These are phyloP conservation scores for Cardamine chenopodiifolia DNA, from an alignment of 345 rosid species.

Conservation along the genomic window DNA sequence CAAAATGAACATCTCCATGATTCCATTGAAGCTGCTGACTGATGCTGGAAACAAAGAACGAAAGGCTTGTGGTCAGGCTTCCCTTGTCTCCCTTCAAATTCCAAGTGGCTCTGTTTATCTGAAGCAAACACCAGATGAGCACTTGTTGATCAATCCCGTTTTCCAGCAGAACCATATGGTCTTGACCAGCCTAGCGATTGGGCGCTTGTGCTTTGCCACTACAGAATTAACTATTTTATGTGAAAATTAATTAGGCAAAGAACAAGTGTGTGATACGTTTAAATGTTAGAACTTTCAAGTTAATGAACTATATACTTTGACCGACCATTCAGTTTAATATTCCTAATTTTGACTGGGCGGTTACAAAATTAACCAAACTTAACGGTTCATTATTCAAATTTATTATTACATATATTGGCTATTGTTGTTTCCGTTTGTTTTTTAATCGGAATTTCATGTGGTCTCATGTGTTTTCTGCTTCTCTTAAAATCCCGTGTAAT, in stretches of 20 bases:
- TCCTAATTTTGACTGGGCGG: constrained; percentile 4
- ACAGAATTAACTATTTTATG: neutral
- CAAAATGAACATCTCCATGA: constrained; percentile 94
- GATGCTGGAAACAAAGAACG: constrained; percentile 96
- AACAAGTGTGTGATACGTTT: neutral
- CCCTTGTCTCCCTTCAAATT: constrained; percentile 96
- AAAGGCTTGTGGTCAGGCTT: constrained; percentile 85
- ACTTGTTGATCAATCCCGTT: no score
- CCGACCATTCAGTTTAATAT: constrained; percentile 18
- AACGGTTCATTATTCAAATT: constrained; percentile 3
- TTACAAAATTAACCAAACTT: constrained; percentile 27
- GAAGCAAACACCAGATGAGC: no score
- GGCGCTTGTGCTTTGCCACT: no score
- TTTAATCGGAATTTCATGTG: constrained; percentile 24
- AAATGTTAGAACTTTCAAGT: neutral
- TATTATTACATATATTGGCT: neutral
- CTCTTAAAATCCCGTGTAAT: constrained; percentile 6
- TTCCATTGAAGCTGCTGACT: constrained; percentile 94
- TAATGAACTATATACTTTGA: constrained; percentile 7
- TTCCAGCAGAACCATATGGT: no score
- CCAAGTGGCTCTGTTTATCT: no score
- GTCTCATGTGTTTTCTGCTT: constrained; percentile 39
- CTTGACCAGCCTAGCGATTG: no score
- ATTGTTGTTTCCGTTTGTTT: neutral
- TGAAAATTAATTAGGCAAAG: neutral